Evolutionary conservation across 2,329 filamentous ascomycete genomes (phyloP).

Genomic region (Pseudocercospora eumusae): DNA sequence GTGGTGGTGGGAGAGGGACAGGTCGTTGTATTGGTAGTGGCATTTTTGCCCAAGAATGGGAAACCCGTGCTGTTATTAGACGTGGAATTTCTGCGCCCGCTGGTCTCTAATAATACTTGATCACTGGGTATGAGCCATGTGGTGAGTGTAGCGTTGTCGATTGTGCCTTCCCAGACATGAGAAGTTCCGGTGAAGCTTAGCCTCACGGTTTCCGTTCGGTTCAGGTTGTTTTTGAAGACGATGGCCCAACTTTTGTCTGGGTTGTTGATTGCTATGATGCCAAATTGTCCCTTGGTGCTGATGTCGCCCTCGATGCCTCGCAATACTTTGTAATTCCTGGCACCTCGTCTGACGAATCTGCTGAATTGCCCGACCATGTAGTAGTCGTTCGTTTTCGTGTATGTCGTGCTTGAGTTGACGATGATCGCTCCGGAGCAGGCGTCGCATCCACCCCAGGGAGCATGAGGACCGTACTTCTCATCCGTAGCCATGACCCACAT

Average conservation of each 20-base stretch:
- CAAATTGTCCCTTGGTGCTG: slow-evolving; percentile 25
- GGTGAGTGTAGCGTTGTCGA: slow-evolving; percentile 26
- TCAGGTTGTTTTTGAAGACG: slow-evolving; percentile 32
- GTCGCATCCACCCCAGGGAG: slow-evolving; percentile 46
- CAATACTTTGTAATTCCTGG: slow-evolving; percentile 26
- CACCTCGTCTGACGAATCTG: slow-evolving; percentile 30
- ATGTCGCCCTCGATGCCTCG: slow-evolving; percentile 22
- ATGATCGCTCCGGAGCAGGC: slow-evolving; percentile 64
- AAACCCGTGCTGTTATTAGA: neutral
- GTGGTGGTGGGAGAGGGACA: slow-evolving; percentile 9
- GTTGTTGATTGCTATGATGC: slow-evolving; percentile 28
- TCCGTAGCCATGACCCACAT: slow-evolving; percentile 52
- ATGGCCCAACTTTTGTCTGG: slow-evolving; percentile 31
- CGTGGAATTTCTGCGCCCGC: neutral
- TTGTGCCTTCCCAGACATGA: slow-evolving; percentile 27
- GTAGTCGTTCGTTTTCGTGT: slow-evolving; percentile 53
- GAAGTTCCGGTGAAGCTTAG: slow-evolving; percentile 29
- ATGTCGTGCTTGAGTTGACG: slow-evolving; percentile 62
- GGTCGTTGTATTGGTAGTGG: slow-evolving; percentile 1
- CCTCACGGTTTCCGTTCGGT: slow-evolving; percentile 26
- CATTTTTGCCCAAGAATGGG: neutral
- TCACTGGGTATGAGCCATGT: slow-evolving; percentile 28
- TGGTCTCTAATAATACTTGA: neutral
- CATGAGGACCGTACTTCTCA: slow-evolving; percentile 48
- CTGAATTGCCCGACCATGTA: slow-evolving; percentile 57